These are phyloP conservation scores for Arthrobotrys iridis DNA, from an alignment of 2,329 filamentous ascomycete genomes.

Conservation along the genomic window DNA sequence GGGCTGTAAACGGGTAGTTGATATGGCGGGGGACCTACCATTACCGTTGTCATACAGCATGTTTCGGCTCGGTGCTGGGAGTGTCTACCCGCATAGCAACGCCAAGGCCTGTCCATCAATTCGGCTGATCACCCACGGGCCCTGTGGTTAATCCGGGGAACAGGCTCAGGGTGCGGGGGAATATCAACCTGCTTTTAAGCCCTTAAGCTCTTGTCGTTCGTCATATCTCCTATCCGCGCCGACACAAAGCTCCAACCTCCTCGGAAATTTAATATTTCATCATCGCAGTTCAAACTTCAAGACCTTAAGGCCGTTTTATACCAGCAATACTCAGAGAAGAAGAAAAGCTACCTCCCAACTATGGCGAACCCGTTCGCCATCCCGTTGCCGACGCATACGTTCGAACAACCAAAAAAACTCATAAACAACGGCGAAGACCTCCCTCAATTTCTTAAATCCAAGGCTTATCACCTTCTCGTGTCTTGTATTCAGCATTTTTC, in stretches of 20 bases:
- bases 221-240: slow-evolving; percentile 10
- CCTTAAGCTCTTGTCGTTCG: slow-evolving; percentile 8
- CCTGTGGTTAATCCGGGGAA: not conserved
- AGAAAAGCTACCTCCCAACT: not conserved
- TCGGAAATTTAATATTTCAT: not conserved
- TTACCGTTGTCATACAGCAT: no score
- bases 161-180: slow-evolving; percentile 15
- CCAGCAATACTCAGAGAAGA: not conserved
- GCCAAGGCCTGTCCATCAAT: no score
- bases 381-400: slow-evolving; percentile 64
- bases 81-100: slow-evolving; percentile 12
- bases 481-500: slow-evolving; percentile 91
- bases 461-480: slow-evolving; percentile 87
- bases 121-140: not conserved
- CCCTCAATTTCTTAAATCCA: slow-evolving; percentile 77
- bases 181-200: not conserved
- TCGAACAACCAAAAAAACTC: slow-evolving; percentile 76
- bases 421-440: slow-evolving; percentile 90
- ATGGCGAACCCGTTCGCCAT: slow-evolving; percentile 36
- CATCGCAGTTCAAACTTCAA: not conserved
- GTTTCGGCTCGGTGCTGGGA: no score
- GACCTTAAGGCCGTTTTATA: not conserved
- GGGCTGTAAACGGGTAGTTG: no score
- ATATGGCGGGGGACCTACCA: no score
- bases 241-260: not conserved